Evolutionary conservation across 225 moss, liverwort and hornwort genomes (phyloP).

Genomic region (Sphagnum tenellum): DNA sequence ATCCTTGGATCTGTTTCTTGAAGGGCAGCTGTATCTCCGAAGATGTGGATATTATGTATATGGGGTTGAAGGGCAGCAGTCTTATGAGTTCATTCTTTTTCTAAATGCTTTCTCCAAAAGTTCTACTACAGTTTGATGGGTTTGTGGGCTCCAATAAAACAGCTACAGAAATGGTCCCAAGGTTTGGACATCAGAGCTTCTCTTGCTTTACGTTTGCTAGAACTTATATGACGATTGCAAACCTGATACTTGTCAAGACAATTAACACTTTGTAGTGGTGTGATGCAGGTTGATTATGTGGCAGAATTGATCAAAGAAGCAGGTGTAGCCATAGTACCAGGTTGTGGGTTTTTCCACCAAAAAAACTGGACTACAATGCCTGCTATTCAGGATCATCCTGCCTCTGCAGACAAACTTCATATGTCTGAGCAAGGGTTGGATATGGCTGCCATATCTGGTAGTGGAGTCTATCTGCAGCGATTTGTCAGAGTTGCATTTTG

Average conservation of each 20-base stretch:
- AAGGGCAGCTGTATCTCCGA: too few relatives aligned
- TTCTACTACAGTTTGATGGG: background rate
- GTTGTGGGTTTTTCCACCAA: conserved; percentile 64
- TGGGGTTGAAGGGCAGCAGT: background rate
- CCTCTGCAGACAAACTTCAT: background rate
- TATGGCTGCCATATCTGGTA: background rate
- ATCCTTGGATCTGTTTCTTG: background rate
- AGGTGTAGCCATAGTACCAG: conserved; percentile 72
- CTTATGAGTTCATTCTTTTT: background rate
- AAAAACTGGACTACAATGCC: background rate
- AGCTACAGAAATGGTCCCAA: too few relatives aligned
- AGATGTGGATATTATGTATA: background rate
- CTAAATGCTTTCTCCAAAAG: background rate
- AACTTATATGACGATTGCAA: too few relatives aligned
- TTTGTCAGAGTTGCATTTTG: conserved; percentile 80
- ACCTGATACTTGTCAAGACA: too few relatives aligned
- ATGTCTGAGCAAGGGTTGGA: background rate
- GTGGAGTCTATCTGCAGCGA: conserved; percentile 19
- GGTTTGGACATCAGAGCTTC: too few relatives aligned
- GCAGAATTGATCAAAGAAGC: conserved; percentile 49
- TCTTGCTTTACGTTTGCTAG: too few relatives aligned
- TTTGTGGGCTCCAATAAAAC: background rate
- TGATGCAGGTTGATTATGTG: conserved; percentile 62
- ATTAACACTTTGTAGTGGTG: background rate
- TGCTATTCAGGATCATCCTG: background rate